Evolutionary conservation across 176 grass and related monocot genomes (phyloP), one percentile per base, ranked within the genome.

Genomic region (Ampelocalamus luodianensis): DNA sequence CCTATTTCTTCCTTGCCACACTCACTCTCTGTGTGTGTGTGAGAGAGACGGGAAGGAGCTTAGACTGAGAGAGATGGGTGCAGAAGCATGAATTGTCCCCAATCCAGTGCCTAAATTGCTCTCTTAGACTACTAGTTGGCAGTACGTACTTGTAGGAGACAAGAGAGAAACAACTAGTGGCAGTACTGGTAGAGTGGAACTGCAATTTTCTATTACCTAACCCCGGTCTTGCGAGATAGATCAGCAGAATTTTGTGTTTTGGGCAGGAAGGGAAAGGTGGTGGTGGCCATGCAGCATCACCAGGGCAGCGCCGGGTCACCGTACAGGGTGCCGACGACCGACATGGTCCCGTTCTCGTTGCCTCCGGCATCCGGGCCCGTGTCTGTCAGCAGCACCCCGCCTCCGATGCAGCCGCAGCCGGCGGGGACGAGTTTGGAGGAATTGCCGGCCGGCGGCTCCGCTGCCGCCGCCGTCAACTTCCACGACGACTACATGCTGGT

Each of bases 61-160:
- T 79, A 27, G 77, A 29, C 54, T 63, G 65, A 72, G 77, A 82
- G 71, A 78, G 88, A 86, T 49, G 79, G 37, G 72, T 20, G 83
- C 56, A 29, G 66, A 92, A 83, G 87, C 75, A 71, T 87, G 84
- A 91, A 89, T 92, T 91, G 54, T 22, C 88, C 83, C 77, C 84
- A 94, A 88, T 88, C 85, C 74, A 65, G 86, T 59, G 74, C 87
- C 66, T 62, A 59, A 85, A 71, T 60, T 82, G 64, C 58, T 89
- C 58, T 79, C n/a, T 43, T 82, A 72, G 72, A 68, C 82, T 68
- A 48, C 77, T 60, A 83, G 78, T 76, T 68, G 65, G 22, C 67
- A 34, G 76, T 61, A 48, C 55, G 53, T 65, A 83, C 40, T 22
- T 53, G 65, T 70, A 40, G 32, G 42, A 80, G 68, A 10, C 29